Evolutionary conservation across 2,329 filamentous ascomycete genomes (phyloP), one percentile per base, ranked within the genome.

Genomic region (Drechslerella coelobrocha): DNA sequence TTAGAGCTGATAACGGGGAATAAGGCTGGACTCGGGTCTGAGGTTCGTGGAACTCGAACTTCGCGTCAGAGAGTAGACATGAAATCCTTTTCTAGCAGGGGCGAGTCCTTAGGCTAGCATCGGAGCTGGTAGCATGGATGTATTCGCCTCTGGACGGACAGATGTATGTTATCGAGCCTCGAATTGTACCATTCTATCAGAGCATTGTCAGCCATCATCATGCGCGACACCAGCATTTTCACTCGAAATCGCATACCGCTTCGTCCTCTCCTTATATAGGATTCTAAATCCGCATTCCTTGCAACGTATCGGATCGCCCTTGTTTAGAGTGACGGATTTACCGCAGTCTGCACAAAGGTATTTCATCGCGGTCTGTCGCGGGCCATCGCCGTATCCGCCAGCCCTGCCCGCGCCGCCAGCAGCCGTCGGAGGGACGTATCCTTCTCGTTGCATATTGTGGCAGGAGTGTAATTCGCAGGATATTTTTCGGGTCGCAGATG

Each of bases 261-360:
- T 97, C 47, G 94, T 99, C 78, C 94, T 83, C 85, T 97, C 91
- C 86, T 99, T 99, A 82, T 97, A 97, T 75, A 99, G 81, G 72
- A 99, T 92, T 74, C 94, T 88, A 77, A 96, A 94, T 6, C 94
- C 94, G 79, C 94, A 99, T 81, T 92, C 90, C 79, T 90, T 89
- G 84, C 92, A 96, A 26, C 91, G 85, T 75, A 96, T 93, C 31
- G 89, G 87, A 76, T 94, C 91, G 73, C 87, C 88, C 75, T 88
- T 86, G 80, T 89, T 89, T 75, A 96, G 82, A 17, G 85, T 83
- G 47, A 93, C 89, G 75, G 89, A 88, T 73, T 85, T 83, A 68
- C 89, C 90, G 83, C 91, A 96, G 81, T 95, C 91, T 78, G 90
- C 91, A 82, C 90, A 96, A 75, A 87, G 82, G 79, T 90, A 91